Conservation (phyloP, 805 yeast species). For the Hanseniaspora thailandica region DNA sequence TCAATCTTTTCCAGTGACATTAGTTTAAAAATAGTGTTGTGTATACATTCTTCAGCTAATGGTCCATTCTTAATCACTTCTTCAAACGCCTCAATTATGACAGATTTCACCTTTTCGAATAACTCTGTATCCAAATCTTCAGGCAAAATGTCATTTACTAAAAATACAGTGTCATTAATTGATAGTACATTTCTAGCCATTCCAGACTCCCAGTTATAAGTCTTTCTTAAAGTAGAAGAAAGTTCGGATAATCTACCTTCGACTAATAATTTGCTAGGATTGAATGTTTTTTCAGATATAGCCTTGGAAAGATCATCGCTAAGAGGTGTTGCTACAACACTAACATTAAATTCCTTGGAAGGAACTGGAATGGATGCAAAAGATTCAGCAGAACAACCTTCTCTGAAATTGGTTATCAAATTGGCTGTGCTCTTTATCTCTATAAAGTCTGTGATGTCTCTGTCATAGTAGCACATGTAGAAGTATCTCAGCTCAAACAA, state of each 20-base stretch:
- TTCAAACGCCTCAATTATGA: conserved; percentile 56
- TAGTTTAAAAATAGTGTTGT: conserved; percentile 58
- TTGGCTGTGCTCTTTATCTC: conserved; percentile 66
- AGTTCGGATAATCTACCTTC: conserved; percentile 35
- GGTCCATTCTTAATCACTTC: conserved; percentile 87
- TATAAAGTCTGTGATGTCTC: conserved; percentile 30
- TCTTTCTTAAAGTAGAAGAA: conserved; percentile 43
- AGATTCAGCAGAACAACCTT: conserved; percentile 57
- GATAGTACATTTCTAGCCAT: conserved; percentile 76
- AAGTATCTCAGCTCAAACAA: conserved; percentile 61
- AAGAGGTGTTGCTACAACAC: conserved; percentile 68
- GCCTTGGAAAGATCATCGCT: conserved; percentile 44
- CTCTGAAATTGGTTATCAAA: conserved; percentile 70
- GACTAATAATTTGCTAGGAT: conserved; percentile 31
- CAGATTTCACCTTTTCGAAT: conserved; percentile 27
- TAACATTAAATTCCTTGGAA: conserved; percentile 43
- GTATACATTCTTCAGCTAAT: conserved; percentile 70
- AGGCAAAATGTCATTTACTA: conserved; percentile 61
- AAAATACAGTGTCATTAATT: conserved; percentile 54
- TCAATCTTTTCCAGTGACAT: conserved; percentile 42
- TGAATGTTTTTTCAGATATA: not conserved
- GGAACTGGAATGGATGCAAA: conserved; percentile 53
- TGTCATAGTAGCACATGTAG: conserved; percentile 26
- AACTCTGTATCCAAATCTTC: conserved; percentile 50
- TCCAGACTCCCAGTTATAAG: conserved; percentile 70